Conservation (phyloP, 1,139 yeast species). For the Hyphopichia wangnamkhiaoensis region DNA sequence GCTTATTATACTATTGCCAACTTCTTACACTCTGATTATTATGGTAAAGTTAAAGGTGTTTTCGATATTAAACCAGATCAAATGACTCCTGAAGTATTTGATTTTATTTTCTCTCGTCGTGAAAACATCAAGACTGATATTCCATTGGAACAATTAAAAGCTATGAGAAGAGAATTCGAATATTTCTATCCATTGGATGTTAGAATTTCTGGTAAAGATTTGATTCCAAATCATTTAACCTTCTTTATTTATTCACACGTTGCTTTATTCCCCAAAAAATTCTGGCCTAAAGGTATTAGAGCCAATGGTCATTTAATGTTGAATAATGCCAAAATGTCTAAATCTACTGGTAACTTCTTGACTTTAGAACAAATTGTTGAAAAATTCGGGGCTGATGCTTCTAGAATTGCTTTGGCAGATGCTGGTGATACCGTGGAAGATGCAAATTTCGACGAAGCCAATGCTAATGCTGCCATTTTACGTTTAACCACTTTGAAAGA, state of each 20-base stretch:
- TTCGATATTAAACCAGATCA: slow-evolving; percentile 77
- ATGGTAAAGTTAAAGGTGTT: slow-evolving; percentile 75
- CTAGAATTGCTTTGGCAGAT: slow-evolving; percentile 96
- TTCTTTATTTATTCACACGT: slow-evolving; percentile 92
- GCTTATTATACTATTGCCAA: slow-evolving; percentile 92
- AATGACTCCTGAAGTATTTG: slow-evolving; percentile 92
- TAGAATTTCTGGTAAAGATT: slow-evolving; percentile 93
- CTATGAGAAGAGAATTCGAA: slow-evolving; percentile 89
- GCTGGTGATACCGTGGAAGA: slow-evolving; percentile 98
- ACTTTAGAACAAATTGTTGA: slow-evolving; percentile 81
- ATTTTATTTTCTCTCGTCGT: slow-evolving; percentile 78
- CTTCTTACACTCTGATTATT: slow-evolving; percentile 81
- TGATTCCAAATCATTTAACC: slow-evolving; percentile 95
- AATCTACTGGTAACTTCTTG: slow-evolving; percentile 96
- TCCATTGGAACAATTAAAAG: slow-evolving; percentile 65
- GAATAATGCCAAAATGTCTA: slow-evolving; percentile 97
- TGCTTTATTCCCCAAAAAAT: slow-evolving; percentile 84
- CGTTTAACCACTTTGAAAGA: slow-evolving; percentile 91
- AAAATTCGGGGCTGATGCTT: slow-evolving; percentile 97
- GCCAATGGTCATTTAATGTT: slow-evolving; percentile 94
- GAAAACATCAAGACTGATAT: slow-evolving; percentile 62
- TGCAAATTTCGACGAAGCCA: slow-evolving; percentile 95
- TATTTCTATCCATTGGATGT: slow-evolving; percentile 93
- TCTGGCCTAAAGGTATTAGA: slow-evolving; percentile 95
- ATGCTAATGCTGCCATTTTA: slow-evolving; percentile 95